A percentile compares a stretch with the other conserved stretches of the same genome.
phyloP scores from a whole-genome alignment of 2,329 filamentous ascomycete species.

The Rhynchosporium secalis region DNA sequence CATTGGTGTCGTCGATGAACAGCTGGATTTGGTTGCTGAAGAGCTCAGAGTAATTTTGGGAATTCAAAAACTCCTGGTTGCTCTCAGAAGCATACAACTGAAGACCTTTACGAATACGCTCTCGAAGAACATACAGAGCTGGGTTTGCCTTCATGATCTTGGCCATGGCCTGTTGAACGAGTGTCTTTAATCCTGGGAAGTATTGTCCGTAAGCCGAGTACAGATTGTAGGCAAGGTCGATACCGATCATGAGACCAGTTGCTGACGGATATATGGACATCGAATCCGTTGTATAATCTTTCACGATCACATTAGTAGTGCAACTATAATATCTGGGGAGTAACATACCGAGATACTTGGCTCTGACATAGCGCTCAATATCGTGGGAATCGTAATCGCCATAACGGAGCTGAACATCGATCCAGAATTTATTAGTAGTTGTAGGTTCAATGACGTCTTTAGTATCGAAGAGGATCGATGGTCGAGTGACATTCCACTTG shows the following conservation, averaged over 20 bases:
- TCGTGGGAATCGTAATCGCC: constrained; percentile 99
- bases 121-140: constrained; percentile 89
- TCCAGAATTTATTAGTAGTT: constrained; percentile 98
- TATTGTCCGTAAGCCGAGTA: constrained; percentile 99
- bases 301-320: no score
- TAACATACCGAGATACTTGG: constrained; percentile 72
- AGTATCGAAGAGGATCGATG: constrained; percentile 90
- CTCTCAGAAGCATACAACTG: constrained; percentile 98
- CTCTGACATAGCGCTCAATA: constrained; percentile 94
- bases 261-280: constrained; percentile 98
- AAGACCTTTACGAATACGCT: constrained; percentile 97
- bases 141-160: constrained; percentile 99
- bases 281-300: constrained; percentile 95
- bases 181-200: constrained; percentile 93
- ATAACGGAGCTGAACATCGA: constrained; percentile 94
- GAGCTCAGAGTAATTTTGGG: constrained; percentile 97
- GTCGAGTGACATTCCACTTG: constrained; percentile 97
- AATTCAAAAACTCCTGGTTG: constrained; percentile 99
- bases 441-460: constrained; percentile 93
- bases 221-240: constrained; percentile 96
- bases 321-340: no score
- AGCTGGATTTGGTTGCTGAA: constrained; percentile 99
- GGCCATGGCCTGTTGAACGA: constrained; percentile 97
- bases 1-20: constrained; percentile 98
- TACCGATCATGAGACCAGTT: constrained; percentile 95